A percentile compares a stretch with the other conserved stretches of the same genome.
These are phyloP conservation scores for Acorus gramineus DNA, from an alignment of 106 monocot species.

Conservation along the genomic window DNA sequence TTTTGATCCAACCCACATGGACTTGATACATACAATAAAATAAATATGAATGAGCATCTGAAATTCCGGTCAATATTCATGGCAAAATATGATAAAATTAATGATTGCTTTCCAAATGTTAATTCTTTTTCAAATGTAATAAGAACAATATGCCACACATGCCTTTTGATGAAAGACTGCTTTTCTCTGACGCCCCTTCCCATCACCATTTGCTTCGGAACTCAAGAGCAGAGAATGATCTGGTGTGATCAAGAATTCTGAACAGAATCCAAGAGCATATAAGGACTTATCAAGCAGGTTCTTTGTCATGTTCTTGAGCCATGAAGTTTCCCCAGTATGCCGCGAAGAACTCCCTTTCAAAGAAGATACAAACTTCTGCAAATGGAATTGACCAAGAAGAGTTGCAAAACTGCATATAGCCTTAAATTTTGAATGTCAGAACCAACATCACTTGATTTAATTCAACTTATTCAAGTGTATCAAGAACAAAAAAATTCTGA, in stretches of 20 bases:
- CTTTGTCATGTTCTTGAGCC: slow-evolving; percentile 36
- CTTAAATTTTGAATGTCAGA: not conserved
- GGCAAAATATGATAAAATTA: not conserved
- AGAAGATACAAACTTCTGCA: slow-evolving; percentile 38
- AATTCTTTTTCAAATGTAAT: not conserved
- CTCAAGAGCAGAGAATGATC: slow-evolving; percentile 40
- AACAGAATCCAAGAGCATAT: slow-evolving; percentile 48
- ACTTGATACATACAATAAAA: too few relatives aligned
- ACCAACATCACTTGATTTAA: not conserved
- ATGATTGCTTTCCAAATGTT: not conserved
- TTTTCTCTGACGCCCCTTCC: slow-evolving; percentile 51
- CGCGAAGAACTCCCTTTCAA: slow-evolving; percentile 37
- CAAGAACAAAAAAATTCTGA: too few relatives aligned
- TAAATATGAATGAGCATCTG: too few relatives aligned
- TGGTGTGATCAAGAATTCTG: slow-evolving; percentile 56
- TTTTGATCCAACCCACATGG: too few relatives aligned
- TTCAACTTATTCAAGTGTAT: too few relatives aligned
- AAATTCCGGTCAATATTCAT: too few relatives aligned
- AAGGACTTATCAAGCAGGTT: slow-evolving; percentile 28
- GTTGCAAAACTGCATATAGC: slow-evolving; percentile 52
- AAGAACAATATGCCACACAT: slow-evolving; percentile 14
- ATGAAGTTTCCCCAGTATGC: slow-evolving; percentile 22
- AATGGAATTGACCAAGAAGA: slow-evolving; percentile 60
- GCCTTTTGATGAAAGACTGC: slow-evolving; percentile 77
- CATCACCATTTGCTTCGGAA: slow-evolving; percentile 42